These are phyloP conservation scores for Sorghum bicolor DNA, from an alignment of 176 grass and related monocot species.

Conservation along the genomic window DNA sequence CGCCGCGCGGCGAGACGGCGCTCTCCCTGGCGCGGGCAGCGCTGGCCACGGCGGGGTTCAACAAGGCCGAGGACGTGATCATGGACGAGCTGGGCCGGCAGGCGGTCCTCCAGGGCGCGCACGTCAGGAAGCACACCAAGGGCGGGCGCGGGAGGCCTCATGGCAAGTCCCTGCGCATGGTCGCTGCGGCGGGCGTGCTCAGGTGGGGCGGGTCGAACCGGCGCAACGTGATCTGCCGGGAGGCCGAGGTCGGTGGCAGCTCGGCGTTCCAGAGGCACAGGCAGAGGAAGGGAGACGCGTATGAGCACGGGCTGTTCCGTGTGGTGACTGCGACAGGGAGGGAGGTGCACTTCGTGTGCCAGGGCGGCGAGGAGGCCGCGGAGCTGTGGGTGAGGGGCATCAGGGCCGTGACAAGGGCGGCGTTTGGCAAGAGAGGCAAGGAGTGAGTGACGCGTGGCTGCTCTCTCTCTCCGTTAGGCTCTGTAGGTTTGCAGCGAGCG, in stretches of 20 bases:
- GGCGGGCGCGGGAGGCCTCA: constrained; percentile 70
- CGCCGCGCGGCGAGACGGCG: constrained; percentile 64
- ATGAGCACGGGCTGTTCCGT: constrained; percentile 76
- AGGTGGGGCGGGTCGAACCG: constrained; percentile 68
- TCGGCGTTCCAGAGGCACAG: constrained; percentile 66
- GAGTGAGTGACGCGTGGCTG: not conserved
- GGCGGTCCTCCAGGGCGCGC: constrained; percentile 51
- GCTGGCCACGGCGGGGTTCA: constrained; percentile 28
- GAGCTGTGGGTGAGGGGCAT: constrained; percentile 96
- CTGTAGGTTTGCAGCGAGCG: constrained; percentile 41
- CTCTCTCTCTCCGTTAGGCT: not conserved
- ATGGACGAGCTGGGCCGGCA: constrained; percentile 71
- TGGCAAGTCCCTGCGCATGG: constrained; percentile 67
- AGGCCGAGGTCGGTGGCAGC: constrained; percentile 70
- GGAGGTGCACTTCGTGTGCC: constrained; percentile 91
- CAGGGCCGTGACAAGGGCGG: constrained; percentile 49
- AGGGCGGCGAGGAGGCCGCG: constrained; percentile 67
- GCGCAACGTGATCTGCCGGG: constrained; percentile 72
- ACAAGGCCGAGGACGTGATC: constrained; percentile 67
- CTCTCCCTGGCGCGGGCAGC: constrained; percentile 68
- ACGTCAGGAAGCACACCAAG: constrained; percentile 83
- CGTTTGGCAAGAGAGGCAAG: constrained; percentile 38
- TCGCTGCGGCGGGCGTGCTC: constrained; percentile 53
- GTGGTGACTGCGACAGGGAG: constrained; percentile 72
- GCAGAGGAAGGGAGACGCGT: constrained; percentile 44